phyloP scores from a whole-genome alignment of 306 rosid genomes.

The Inga oerstediana region DNA sequence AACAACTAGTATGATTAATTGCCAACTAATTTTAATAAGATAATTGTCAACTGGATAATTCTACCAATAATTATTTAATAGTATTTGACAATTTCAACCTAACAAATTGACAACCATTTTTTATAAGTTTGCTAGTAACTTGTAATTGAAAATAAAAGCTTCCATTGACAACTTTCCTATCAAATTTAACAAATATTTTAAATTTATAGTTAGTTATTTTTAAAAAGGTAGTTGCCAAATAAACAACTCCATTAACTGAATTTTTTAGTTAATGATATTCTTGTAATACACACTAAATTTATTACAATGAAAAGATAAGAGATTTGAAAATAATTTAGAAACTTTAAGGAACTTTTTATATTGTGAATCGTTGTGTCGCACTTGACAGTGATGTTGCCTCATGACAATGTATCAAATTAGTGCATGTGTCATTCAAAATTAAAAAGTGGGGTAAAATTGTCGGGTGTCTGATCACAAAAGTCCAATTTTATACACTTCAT shows the following conservation, averaged over 20 bases:
- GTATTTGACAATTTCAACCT: too few relatives aligned
- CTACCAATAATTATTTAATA: not conserved
- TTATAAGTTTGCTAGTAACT: not conserved
- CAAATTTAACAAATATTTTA: not conserved
- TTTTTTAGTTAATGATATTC: too few relatives aligned
- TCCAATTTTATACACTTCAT: too few relatives aligned
- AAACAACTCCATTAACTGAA: too few relatives aligned
- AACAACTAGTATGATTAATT: not conserved
- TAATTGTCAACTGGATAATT: not conserved
- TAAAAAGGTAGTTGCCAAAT: too few relatives aligned
- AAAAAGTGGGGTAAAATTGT: not conserved
- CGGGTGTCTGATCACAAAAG: not conserved
- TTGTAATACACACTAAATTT: not conserved
- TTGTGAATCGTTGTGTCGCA: not conserved
- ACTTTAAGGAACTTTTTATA: too few relatives aligned
- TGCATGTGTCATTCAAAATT: not conserved
- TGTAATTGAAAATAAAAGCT: too few relatives aligned
- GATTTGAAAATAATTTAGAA: too few relatives aligned
- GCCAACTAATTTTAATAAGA: not conserved
- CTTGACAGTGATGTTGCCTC: not conserved
- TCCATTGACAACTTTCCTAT: not conserved
- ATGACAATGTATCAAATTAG: not conserved
- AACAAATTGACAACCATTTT: not conserved
- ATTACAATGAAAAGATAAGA: too few relatives aligned
- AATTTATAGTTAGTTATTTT: too few relatives aligned